Conservation (phyloP, 2,329 filamentous ascomycete species). For the Dothidotthia symphoricarpi region DNA sequence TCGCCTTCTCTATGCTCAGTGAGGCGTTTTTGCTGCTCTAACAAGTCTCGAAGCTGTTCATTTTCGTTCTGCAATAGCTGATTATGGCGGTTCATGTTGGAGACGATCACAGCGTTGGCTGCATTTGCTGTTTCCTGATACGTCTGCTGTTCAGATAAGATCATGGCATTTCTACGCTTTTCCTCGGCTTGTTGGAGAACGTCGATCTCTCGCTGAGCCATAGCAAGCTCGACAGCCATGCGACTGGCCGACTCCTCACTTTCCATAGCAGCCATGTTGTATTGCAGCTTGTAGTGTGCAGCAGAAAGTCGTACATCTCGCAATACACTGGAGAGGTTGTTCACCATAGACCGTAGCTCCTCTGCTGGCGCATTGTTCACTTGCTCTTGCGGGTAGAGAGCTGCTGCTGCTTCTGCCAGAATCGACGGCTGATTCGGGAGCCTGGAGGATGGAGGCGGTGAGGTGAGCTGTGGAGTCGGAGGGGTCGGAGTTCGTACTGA, state of each 20-base stretch:
- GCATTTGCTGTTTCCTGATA: constrained; percentile 52
- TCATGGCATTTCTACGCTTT: constrained; percentile 58
- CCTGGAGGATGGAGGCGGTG: constrained; percentile 48
- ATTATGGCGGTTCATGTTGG: constrained; percentile 53
- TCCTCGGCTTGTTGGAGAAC: constrained; percentile 74
- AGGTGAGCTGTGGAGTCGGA: constrained; percentile 49
- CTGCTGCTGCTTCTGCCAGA: constrained; percentile 36
- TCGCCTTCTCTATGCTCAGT: constrained; percentile 78
- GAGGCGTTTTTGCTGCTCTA: constrained; percentile 72
- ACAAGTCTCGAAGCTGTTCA: constrained; percentile 59
- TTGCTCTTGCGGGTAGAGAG: constrained; percentile 51
- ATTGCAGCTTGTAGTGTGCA: constrained; percentile 87
- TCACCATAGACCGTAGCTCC: constrained; percentile 55
- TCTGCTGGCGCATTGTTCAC: constrained; percentile 53
- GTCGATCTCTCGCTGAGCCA: constrained; percentile 85
- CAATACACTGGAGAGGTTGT: constrained; percentile 53
- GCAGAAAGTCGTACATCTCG: constrained; percentile 75
- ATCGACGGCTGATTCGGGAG: constrained; percentile 26
- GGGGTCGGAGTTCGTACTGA: constrained; percentile 52
- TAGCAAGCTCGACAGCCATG: constrained; percentile 85
- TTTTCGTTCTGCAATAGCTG: constrained; percentile 68
- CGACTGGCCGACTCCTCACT: constrained; percentile 82
- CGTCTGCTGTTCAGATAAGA: constrained; percentile 51
- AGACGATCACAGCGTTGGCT: constrained; percentile 57
- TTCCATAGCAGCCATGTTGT: constrained; percentile 79